These are phyloP conservation scores for Ramalina peruviana DNA, from an alignment of 495 filamentous ascomycete species.

Conservation along the genomic window DNA sequence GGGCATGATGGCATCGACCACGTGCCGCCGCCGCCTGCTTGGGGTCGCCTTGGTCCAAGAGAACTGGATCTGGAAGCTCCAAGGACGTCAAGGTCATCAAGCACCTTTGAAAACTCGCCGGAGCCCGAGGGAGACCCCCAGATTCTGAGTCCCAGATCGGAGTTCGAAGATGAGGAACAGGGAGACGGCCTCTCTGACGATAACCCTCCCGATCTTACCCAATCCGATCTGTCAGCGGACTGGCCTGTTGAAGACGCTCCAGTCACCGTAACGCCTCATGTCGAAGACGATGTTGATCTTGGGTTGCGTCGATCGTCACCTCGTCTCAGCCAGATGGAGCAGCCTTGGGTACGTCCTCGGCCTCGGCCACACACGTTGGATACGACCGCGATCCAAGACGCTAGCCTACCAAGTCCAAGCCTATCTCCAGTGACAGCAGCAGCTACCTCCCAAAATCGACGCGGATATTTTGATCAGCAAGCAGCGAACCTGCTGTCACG, in stretches of 20 bases:
- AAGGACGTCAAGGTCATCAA: slow-evolving; percentile 5
- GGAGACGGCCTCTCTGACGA: neutral
- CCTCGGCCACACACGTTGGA: slow-evolving; percentile 33
- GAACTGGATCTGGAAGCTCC: slow-evolving; percentile 23
- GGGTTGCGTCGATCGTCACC: neutral
- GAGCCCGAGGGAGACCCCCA: slow-evolving; percentile 5
- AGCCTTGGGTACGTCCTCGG: neutral
- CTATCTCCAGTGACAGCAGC: slow-evolving; percentile 82
- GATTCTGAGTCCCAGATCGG: slow-evolving; percentile 13
- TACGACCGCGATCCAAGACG: slow-evolving; percentile 64
- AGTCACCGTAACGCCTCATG: slow-evolving; percentile 5
- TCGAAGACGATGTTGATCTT: slow-evolving; percentile 6
- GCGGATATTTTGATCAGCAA: slow-evolving; percentile 10
- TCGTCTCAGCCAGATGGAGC: slow-evolving; percentile 2
- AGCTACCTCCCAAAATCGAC: slow-evolving; percentile 41
- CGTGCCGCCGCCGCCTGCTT: slow-evolving; percentile 15
- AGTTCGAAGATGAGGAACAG: slow-evolving; percentile 1
- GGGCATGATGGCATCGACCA: neutral
- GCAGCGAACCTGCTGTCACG: neutral
- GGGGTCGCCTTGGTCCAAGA: neutral
- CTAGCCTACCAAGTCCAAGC: slow-evolving; percentile 86
- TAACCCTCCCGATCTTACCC: neutral
- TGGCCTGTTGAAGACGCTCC: slow-evolving; percentile 4
- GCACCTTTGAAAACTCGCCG: slow-evolving; percentile 1
- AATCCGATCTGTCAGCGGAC: slow-evolving; percentile 1